Evolutionary conservation across 1,284 basidiomycete species (phyloP), one percentile per base, ranked within the genome.

Genomic region (Malassezia caprae): DNA sequence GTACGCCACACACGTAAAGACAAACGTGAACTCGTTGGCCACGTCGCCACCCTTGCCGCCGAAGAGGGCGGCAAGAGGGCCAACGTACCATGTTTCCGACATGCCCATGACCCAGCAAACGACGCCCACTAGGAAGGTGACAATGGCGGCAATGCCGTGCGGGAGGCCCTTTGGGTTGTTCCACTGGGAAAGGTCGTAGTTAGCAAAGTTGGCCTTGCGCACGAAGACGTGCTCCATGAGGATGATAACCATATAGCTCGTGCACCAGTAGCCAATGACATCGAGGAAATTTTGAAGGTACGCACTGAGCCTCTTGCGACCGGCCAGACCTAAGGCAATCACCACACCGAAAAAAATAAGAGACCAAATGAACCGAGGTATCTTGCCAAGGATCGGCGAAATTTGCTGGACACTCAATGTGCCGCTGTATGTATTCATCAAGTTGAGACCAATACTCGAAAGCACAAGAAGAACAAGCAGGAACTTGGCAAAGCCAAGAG

Each of bases 91-190:
- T 7, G 24, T 45, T 13, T 28, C 43, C 19, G 24, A 17, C 43
- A 45, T 45, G 24, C 43, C 43, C 43, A 45, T 30, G 24, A 45
- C 27, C 43, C 43, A 45, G 24, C 24, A 30, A 15, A 26, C 43
- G 24, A 30, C 13, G 4, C 43, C 24, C 43, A 26, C 27, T 8
- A 45, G 12, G 6, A 27, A 45, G 13, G 32, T 35, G 15, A 35
- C 12, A 15, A 17, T 17, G 12, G 32, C 32, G 17, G 32, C 43
- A 45, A 17, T 42, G 23, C 40, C 40, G n/a, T 42, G 40, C 7
- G 40, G 40, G n/a, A 42, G 40, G 6, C 19, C 11, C 40, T 42
- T 42, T 3, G 23, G 40, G 11, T 42, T 27, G 26, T 42, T 42
- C 40, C 40, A 42, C 3, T 27, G 11, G 12, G 21, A n/a, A 4